Percentiles rank a stretch among this genome's conserved stretches.
Conservation (phyloP, 1,284 basidiomycete species). For the Inonotus hispidus region DNA sequence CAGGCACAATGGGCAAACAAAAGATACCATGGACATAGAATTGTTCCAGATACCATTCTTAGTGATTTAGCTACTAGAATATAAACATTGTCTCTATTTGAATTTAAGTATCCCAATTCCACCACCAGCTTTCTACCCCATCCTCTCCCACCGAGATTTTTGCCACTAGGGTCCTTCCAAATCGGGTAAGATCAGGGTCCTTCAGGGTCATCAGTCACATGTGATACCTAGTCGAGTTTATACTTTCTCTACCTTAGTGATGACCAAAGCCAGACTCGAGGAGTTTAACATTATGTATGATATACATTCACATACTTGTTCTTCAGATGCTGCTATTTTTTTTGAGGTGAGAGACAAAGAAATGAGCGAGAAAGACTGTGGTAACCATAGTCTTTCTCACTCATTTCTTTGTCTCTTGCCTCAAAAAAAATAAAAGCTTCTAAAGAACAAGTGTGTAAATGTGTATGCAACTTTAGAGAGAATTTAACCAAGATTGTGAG, state of each 20-base stretch:
- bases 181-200: neutral
- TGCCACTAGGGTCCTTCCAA: conserved; percentile 1
- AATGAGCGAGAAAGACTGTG: too few species aligned
- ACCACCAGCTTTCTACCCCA: neutral
- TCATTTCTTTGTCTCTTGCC: too few species aligned
- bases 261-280: too few species aligned
- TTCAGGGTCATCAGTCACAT: neutral
- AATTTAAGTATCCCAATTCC: neutral
- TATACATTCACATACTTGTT: too few species aligned
- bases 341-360: too few species aligned
- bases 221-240: neutral
- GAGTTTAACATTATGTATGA: too few species aligned
- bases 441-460: too few species aligned
- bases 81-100: neutral
- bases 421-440: too few species aligned
- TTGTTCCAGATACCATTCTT: conserved; percentile 3
- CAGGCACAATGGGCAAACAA: conserved; percentile 16
- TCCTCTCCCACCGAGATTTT: neutral
- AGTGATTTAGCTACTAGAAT: neutral
- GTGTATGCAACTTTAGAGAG: too few species aligned
- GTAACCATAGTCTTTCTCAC: too few species aligned
- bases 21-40: conserved; percentile 17
- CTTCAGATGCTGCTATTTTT: too few species aligned
- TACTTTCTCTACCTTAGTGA: neutral
- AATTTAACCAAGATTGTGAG: too few species aligned